These are phyloP conservation scores for Parastagonospora avenae DNA, from an alignment of 2,329 filamentous ascomycete genomes.

Conservation along the genomic window DNA sequence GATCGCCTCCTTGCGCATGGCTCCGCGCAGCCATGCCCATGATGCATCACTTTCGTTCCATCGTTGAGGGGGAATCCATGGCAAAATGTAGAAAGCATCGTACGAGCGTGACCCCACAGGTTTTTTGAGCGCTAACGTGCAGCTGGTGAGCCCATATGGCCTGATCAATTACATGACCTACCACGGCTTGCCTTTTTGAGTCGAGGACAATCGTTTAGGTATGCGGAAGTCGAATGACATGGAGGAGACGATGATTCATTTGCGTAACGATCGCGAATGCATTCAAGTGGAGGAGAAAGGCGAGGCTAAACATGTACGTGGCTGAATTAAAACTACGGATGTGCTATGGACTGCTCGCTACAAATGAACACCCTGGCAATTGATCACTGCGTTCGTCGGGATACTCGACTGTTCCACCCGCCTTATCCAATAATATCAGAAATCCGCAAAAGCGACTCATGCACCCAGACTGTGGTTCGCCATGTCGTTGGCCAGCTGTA, in stretches of 20 bases:
- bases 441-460: not conserved
- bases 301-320: not conserved
- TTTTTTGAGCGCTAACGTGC: constrained; percentile 10
- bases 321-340: not conserved
- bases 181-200: not conserved
- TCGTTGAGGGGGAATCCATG: not conserved
- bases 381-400: not conserved
- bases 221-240: constrained; percentile 14
- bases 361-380: not conserved
- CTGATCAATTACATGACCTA: constrained; percentile 1
- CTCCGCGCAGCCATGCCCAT: not conserved
- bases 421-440: not conserved
- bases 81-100: constrained; percentile 11
- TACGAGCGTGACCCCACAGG: constrained; percentile 11
- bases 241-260: not conserved
- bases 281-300: not conserved
- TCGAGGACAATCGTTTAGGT: not conserved
- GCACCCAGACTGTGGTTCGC: constrained; percentile 23
- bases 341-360: not conserved
- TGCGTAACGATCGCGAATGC: not conserved
- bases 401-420: not conserved
- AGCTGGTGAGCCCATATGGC: constrained; percentile 17
- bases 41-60: not conserved
- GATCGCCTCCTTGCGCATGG: not conserved
- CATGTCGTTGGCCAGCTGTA: constrained; percentile 12